Evolutionary conservation across 2,329 filamentous ascomycete genomes (phyloP).

Genomic region (Aspergillus brasiliensis): DNA sequence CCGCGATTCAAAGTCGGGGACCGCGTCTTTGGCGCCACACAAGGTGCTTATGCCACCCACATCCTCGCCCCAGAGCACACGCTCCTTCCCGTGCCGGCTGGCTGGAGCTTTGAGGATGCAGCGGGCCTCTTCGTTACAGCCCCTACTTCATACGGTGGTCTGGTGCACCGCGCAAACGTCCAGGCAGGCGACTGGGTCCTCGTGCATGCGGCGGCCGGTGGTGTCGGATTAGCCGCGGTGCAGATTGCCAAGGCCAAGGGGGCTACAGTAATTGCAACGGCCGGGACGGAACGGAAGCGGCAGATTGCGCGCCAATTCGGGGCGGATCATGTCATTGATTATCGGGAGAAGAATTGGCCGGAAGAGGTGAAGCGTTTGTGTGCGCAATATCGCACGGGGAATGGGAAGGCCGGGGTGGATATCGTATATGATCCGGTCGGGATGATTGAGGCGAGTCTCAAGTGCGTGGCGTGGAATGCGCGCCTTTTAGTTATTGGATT

Average conservation of each 20-base stretch:
- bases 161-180: slow-evolving; percentile 76
- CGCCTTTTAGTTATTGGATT: slow-evolving; percentile 87
- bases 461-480: slow-evolving; percentile 93
- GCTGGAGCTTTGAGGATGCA: slow-evolving; percentile 82
- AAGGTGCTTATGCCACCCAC: slow-evolving; percentile 83
- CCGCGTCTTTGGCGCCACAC: slow-evolving; percentile 80
- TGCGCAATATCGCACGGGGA: slow-evolving; percentile 59
- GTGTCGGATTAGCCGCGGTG: slow-evolving; percentile 87
- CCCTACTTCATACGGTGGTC: slow-evolving; percentile 81
- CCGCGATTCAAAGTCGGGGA: slow-evolving; percentile 73
- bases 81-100: slow-evolving; percentile 72
- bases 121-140: slow-evolving; percentile 90
- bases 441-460: slow-evolving; percentile 81
- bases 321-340: slow-evolving; percentile 81
- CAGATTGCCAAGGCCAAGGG: slow-evolving; percentile 92
- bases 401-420: slow-evolving; percentile 71
- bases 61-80: slow-evolving; percentile 66
- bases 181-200: slow-evolving; percentile 83
- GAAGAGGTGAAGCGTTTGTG: slow-evolving; percentile 71
- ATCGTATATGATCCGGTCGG: slow-evolving; percentile 96
- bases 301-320: slow-evolving; percentile 78
- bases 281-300: slow-evolving; percentile 76
- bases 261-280: slow-evolving; percentile 90
- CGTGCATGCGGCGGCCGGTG: slow-evolving; percentile 88
- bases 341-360: slow-evolving; percentile 69